Conservation (phyloP, 139 green algal genomes). For the Chlorella sp. region DNA sequence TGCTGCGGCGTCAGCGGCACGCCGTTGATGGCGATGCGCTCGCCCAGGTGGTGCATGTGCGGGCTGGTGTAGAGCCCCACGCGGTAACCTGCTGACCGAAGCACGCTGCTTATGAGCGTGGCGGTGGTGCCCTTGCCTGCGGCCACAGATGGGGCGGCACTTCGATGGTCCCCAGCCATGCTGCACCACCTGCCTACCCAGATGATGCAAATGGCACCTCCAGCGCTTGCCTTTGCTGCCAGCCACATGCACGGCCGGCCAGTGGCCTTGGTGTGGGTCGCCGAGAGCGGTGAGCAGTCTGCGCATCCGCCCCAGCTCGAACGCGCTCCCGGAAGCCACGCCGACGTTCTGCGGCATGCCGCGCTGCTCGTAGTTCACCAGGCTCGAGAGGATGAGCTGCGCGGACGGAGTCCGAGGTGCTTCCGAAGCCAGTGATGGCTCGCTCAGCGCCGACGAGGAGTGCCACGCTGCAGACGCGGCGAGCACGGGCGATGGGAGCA, state of each 20-base stretch:
- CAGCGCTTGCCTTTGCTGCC: slow-evolving; percentile 71
- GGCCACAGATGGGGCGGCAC: no score
- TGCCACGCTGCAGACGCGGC: no score
- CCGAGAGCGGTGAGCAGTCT: slow-evolving; percentile 52
- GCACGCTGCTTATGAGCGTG: slow-evolving; percentile 53
- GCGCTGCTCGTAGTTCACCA: neutral
- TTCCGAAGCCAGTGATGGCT: no score
- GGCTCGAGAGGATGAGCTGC: neutral
- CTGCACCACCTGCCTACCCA: neutral
- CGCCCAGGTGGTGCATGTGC: slow-evolving; percentile 64
- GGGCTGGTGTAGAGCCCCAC: slow-evolving; percentile 79
- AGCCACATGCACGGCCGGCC: slow-evolving; percentile 66
- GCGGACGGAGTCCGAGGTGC: no score
- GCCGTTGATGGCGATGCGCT: slow-evolving; percentile 59
- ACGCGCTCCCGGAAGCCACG: slow-evolving; percentile 7
- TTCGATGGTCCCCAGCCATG: no score
- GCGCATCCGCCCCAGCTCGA: slow-evolving; percentile 58
- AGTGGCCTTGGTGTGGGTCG: slow-evolving; percentile 45
- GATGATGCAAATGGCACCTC: neutral
- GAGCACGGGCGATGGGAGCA: no score
- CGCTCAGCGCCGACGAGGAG: no score
- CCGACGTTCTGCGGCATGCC: neutral
- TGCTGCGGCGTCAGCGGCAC: neutral
- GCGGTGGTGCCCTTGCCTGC: slow-evolving; percentile 78
- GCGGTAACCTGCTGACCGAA: slow-evolving; percentile 49